Evolutionary conservation across 176 grass and related monocot genomes (phyloP).

Genomic region (Aegilops tauschii): DNA sequence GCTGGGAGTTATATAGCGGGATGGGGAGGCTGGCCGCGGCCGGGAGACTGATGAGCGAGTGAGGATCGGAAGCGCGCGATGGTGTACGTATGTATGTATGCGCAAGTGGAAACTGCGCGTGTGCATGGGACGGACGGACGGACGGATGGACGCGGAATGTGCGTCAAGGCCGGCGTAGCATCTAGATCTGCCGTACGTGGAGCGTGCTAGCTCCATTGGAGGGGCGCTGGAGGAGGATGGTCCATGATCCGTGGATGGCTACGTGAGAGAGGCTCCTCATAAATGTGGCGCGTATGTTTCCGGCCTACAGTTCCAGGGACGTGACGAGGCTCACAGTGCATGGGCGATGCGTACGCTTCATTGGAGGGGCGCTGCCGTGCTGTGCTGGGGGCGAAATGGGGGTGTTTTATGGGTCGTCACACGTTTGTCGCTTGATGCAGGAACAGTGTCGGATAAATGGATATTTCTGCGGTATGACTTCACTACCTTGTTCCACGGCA

Average conservation of each 20-base stretch:
- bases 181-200: conserved; percentile 23
- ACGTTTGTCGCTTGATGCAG: not conserved
- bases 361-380: not conserved
- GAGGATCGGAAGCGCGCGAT: not conserved
- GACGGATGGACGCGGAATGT: conserved; percentile 6
- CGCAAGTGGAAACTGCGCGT: not conserved
- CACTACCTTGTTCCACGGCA: too few relatives aligned
- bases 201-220: not conserved
- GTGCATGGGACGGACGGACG: conserved; percentile 22
- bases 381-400: not conserved
- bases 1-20: conserved; percentile 41
- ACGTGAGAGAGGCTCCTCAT: not conserved
- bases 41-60: not conserved
- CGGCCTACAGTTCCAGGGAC: not conserved
- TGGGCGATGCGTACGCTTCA: not conserved
- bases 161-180: not conserved
- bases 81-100: not conserved
- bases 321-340: not conserved
- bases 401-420: not conserved
- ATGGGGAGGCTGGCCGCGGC: not conserved
- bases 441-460: too few relatives aligned
- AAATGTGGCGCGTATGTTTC: not conserved
- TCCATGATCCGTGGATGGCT: not conserved
- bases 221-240: not conserved
- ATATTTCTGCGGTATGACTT: too few relatives aligned